Conservation (phyloP, 805 yeast genomes). For the Kockiozyma suomiensis region DNA sequence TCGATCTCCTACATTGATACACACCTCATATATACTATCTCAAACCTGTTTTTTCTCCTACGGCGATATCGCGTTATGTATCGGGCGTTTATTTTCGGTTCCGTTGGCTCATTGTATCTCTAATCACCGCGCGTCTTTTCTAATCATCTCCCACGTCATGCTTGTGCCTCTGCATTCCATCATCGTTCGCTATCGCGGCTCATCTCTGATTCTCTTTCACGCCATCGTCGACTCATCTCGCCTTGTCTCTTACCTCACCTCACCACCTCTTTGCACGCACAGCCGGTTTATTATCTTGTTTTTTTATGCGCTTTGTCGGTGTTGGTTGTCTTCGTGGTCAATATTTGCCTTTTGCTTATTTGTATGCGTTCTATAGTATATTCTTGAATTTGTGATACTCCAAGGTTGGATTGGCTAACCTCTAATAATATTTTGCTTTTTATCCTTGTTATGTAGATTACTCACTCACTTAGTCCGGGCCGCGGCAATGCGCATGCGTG, state of each 20-base stretch:
- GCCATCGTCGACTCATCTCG: background rate
- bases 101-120: conserved; percentile 5
- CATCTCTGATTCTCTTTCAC: background rate
- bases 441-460: background rate
- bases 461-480: background rate
- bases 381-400: background rate
- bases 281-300: background rate
- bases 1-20: background rate
- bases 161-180: background rate
- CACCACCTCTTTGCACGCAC: background rate
- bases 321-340: conserved; percentile 6
- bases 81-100: conserved; percentile 6
- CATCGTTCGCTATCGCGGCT: background rate
- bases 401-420: background rate
- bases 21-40: background rate
- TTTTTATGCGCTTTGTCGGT: conserved; percentile 2
- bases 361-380: background rate
- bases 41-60: background rate
- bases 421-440: background rate
- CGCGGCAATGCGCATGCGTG: too few relatives aligned
- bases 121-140: background rate
- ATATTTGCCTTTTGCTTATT: background rate
- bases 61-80: conserved; percentile 6
- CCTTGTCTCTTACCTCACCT: background rate
- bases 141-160: background rate